A percentile compares a stretch with the other conserved stretches of the same genome.
Conservation (phyloP, 2,329 filamentous ascomycete genomes). For the Aspergillus chevalieri region DNA sequence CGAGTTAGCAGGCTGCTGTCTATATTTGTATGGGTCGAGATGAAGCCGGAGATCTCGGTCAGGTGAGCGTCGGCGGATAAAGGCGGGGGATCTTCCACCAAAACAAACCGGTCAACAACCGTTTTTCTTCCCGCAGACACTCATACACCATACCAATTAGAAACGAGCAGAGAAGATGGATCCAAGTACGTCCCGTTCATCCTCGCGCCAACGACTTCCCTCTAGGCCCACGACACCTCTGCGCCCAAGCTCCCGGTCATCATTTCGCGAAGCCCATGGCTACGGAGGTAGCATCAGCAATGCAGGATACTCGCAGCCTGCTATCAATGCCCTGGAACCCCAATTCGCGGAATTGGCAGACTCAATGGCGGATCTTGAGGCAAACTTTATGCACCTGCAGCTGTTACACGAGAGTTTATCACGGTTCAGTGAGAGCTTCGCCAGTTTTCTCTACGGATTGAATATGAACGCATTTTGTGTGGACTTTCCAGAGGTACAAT, state of each 20-base stretch:
- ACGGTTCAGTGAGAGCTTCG: slow-evolving; percentile 92
- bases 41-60: not conserved
- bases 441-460: slow-evolving; percentile 86
- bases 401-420: slow-evolving; percentile 92
- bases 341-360: slow-evolving; percentile 91
- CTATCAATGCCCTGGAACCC: slow-evolving; percentile 74
- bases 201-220: slow-evolving; percentile 55
- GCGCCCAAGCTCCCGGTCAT: slow-evolving; percentile 81
- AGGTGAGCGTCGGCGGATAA: not conserved
- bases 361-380: slow-evolving; percentile 89
- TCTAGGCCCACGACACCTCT: slow-evolving; percentile 88
- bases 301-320: slow-evolving; percentile 48
- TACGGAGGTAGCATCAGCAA: slow-evolving; percentile 34
- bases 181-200: slow-evolving; percentile 39
- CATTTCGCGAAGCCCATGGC: slow-evolving; percentile 70
- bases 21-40: not conserved
- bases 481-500: slow-evolving; percentile 80
- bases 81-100: not conserved
- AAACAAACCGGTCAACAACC: not conserved
- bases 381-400: slow-evolving; percentile 95
- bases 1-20: not conserved
- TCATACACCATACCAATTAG: not conserved
- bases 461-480: slow-evolving; percentile 99
- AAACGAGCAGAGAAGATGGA: slow-evolving; percentile 20
- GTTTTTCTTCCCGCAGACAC: not conserved